Evolutionary conservation across 176 grass and related monocot species (phyloP).

Genomic region (barley (Hordeum vulgare)): DNA sequence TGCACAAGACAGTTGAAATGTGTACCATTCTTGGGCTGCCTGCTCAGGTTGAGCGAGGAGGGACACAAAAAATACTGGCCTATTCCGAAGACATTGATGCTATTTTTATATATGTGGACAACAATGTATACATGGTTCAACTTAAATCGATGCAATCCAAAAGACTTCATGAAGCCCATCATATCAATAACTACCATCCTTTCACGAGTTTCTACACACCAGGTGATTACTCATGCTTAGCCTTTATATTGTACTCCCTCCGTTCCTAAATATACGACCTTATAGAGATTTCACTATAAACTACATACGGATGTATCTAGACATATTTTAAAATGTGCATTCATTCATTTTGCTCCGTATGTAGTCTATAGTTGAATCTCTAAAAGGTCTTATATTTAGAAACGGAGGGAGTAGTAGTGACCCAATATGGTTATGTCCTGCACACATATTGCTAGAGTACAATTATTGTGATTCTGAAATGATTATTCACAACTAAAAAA

Average conservation of each 20-base stretch:
- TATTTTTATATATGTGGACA: not conserved
- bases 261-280: too few species aligned
- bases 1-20: not conserved
- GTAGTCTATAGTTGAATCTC: too few species aligned
- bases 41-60: not conserved
- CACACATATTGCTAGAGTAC: too few species aligned
- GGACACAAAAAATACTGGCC: not conserved
- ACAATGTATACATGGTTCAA: not conserved
- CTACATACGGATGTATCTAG: too few species aligned
- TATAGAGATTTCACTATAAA: too few species aligned
- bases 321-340: too few species aligned
- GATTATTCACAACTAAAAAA: too few species aligned
- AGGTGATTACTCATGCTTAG: not conserved
- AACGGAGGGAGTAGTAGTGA: too few species aligned
- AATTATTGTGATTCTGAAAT: too few species aligned
- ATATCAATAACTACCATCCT: not conserved
- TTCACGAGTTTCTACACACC: not conserved
- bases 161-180: not conserved
- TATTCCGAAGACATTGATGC: not conserved
- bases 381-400: too few species aligned
- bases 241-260: not conserved
- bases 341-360: too few species aligned
- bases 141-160: not conserved
- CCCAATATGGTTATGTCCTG: not conserved
- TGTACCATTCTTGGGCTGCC: not conserved